phyloP scores from a whole-genome alignment of 1,284 basidiomycete genomes.

The Austroboletus niveus region DNA sequence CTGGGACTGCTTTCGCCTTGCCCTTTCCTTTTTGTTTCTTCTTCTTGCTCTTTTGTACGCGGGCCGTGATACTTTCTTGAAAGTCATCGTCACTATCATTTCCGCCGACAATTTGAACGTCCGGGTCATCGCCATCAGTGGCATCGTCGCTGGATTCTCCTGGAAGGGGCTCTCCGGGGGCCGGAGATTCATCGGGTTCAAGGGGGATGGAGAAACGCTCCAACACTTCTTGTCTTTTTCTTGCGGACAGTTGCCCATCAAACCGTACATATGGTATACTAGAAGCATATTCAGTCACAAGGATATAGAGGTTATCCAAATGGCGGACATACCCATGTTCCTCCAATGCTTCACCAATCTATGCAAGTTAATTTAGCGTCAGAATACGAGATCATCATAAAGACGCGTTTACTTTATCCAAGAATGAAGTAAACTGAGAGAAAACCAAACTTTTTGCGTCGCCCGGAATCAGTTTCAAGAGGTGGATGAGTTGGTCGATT shows the following conservation, averaged over 20 bases:
- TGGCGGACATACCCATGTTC: slow-evolving; percentile 50
- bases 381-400: background rate
- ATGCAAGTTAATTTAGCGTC: slow-evolving; percentile 6
- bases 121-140: slow-evolving; percentile 9
- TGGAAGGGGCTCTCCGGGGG: slow-evolving; percentile 18
- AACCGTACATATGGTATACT: slow-evolving; percentile 79
- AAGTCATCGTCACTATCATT: slow-evolving; percentile 40
- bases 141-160: slow-evolving; percentile 11
- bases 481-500: slow-evolving; percentile 74
- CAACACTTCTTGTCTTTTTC: slow-evolving; percentile 74
- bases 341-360: slow-evolving; percentile 72
- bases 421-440: slow-evolving; percentile 82
- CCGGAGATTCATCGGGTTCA: slow-evolving; percentile 32
- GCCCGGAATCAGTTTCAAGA: slow-evolving; percentile 65
- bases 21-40: slow-evolving; percentile 40
- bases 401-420: slow-evolving; percentile 61
- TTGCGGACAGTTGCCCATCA: slow-evolving; percentile 79
- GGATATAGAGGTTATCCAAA: slow-evolving; percentile 4
- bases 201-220: slow-evolving; percentile 70
- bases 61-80: slow-evolving; percentile 36
- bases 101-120: slow-evolving; percentile 23
- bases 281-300: slow-evolving; percentile 9
- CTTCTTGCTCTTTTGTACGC: slow-evolving; percentile 31
- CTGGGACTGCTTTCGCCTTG: slow-evolving; percentile 28
- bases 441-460: slow-evolving; percentile 82